Evolutionary conservation across 2,329 filamentous ascomycete species (phyloP), one percentile per base, ranked within the genome.

Genomic region (Ophiocordyceps australis): DNA sequence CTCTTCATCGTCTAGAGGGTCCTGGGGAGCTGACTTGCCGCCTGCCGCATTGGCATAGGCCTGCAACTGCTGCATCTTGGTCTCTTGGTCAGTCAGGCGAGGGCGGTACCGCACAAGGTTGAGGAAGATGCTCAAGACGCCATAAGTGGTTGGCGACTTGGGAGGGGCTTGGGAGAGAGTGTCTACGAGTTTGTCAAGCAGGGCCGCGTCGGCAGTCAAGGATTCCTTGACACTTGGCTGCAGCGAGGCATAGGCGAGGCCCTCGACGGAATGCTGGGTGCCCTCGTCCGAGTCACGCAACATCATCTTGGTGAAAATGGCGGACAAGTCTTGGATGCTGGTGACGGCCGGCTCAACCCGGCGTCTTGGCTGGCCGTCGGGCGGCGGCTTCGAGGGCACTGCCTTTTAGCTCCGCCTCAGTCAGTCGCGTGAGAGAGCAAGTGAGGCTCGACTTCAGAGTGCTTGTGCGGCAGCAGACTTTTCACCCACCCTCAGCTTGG

Each of bases 11-110:
- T 89, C 74, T 0, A 91, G 57, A 7, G 70, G 67, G n/a, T n/a
- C n/a, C 41, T 85, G 70, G 1, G 65, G 57, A 3, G 62, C 54
- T 0, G 59, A 46, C n/a, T 65, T 44, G 32, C 68, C 66, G 40
- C 81, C 83, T 5, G 74, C 73, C 1, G 82, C 78, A 43, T 92
- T 81, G 10, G 89, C 89, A 40, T 95, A 98, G 3, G 83, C 81
- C 55, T 92, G 94, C 23, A 98, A 65, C 46, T 98, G 80, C 5
- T 68, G 68, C 55, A 98, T 81, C 42, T 80, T 82, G 54, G 86
- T 89, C 40, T 94, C 77, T 49, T 98, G 89, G 34, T 94, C 86
- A 1, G 81, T 75, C 21, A 85, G 59, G 7, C 59, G 58, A 6
- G 83, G 83, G 21, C 69, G 64, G 45, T 92, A 95, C 17, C 67